These are phyloP conservation scores for Alternaria gaisen DNA, from an alignment of 2,329 filamentous ascomycete genomes.

Conservation along the genomic window DNA sequence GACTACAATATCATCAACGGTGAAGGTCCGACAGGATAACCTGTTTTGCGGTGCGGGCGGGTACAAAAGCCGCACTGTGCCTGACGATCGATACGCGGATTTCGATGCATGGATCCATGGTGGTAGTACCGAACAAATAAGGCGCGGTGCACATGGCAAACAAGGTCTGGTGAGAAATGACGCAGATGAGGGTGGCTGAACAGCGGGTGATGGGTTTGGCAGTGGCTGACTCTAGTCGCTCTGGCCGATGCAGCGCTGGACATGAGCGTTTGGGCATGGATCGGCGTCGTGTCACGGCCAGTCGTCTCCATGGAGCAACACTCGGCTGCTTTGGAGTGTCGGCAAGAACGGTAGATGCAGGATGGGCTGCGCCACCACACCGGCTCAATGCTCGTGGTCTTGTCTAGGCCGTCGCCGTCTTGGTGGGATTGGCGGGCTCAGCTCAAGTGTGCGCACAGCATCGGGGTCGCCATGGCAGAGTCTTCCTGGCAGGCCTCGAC, in stretches of 20 bases:
- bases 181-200: constrained; percentile 17
- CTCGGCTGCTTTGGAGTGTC: constrained; percentile 5
- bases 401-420: constrained; percentile 12
- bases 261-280: background rate
- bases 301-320: background rate
- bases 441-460: constrained; percentile 1
- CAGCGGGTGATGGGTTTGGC: constrained; percentile 5
- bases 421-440: constrained; percentile 13
- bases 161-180: constrained; percentile 16
- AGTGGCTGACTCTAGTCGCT: constrained; percentile 8
- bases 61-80: constrained; percentile 9
- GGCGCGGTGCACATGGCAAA: constrained; percentile 20
- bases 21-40: background rate
- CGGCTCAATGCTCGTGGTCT: constrained; percentile 11
- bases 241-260: background rate
- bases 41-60: constrained; percentile 5
- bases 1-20: background rate
- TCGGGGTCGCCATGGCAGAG: constrained; percentile 7
- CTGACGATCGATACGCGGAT: constrained; percentile 20
- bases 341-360: background rate
- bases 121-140: constrained; percentile 13
- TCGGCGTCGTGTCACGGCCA: background rate
- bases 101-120: constrained; percentile 3
- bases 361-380: constrained; percentile 18
- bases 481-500: background rate